A percentile compares a stretch with the other conserved stretches of the same genome.
phyloP scores from a whole-genome alignment of 2,329 filamentous ascomycete species.

The Scolecobasidium constrictum region DNA sequence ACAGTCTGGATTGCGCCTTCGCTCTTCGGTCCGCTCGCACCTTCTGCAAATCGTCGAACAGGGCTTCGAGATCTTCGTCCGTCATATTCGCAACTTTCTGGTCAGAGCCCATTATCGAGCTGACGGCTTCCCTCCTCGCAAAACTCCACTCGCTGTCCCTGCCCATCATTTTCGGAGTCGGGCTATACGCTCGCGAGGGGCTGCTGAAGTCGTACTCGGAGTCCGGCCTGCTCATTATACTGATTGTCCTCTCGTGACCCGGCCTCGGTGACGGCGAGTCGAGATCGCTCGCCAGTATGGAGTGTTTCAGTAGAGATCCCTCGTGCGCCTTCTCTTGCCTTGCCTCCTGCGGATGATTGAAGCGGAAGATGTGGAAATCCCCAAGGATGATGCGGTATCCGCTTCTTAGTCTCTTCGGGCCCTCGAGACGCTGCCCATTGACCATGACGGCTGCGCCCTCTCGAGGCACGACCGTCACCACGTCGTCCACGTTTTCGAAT shows the following conservation, averaged over 20 bases:
- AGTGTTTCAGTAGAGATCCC: slow-evolving; percentile 72
- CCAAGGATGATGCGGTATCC: slow-evolving; percentile 92
- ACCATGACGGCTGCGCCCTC: slow-evolving; percentile 98
- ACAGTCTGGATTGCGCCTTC: slow-evolving; percentile 42
- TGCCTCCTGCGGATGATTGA: slow-evolving; percentile 95
- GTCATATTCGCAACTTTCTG: slow-evolving; percentile 84
- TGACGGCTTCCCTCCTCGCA: slow-evolving; percentile 84
- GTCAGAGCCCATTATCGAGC: slow-evolving; percentile 78
- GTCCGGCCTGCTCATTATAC: slow-evolving; percentile 58
- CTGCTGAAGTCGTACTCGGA: slow-evolving; percentile 66
- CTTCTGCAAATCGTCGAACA: slow-evolving; percentile 89
- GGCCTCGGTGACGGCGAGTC: slow-evolving; percentile 49
- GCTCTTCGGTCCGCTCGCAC: slow-evolving; percentile 77
- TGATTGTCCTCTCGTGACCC: slow-evolving; percentile 60
- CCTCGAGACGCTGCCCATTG: slow-evolving; percentile 81
- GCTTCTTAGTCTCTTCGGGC: slow-evolving; percentile 75
- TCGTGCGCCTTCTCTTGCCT: slow-evolving; percentile 82
- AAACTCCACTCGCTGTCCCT: slow-evolving; percentile 92
- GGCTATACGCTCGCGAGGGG: slow-evolving; percentile 70
- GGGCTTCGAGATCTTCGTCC: slow-evolving; percentile 84
- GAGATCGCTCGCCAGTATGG: slow-evolving; percentile 53
- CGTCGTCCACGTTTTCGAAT: slow-evolving; percentile 87
- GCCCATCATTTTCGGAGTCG: slow-evolving; percentile 51
- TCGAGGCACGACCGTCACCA: slow-evolving; percentile 80
- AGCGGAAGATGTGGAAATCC: slow-evolving; percentile 97